A percentile compares a stretch with the other conserved stretches of the same genome.
These are phyloP conservation scores for Phytophthora citrophthora DNA, from an alignment of 352 stramenopile species.

Conservation along the genomic window DNA sequence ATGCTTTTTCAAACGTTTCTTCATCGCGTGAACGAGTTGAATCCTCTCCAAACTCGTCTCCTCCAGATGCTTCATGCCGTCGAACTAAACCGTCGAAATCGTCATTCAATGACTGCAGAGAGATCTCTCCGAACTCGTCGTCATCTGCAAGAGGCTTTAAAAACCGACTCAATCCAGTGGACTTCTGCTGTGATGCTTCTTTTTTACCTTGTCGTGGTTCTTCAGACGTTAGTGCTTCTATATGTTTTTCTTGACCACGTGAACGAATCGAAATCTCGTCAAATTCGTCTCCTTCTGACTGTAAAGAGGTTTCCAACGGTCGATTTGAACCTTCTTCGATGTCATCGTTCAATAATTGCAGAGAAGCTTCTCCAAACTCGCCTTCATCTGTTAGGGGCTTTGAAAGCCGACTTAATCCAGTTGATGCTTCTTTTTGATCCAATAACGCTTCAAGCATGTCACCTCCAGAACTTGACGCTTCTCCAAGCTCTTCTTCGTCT, in stretches of 20 bases:
- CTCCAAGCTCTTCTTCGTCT: neutral
- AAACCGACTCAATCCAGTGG: neutral
- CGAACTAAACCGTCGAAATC: neutral
- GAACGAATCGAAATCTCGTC: constrained; percentile 6
- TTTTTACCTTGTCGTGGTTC: too few relatives aligned
- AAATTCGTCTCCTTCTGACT: constrained; percentile 5
- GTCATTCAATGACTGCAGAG: neutral
- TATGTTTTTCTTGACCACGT: neutral
- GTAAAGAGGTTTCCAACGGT: neutral
- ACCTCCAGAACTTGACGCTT: neutral
- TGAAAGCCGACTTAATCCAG: neutral
- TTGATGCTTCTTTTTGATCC: neutral
- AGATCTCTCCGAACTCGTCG: neutral
- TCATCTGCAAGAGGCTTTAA: neutral
- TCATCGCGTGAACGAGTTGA: neutral
- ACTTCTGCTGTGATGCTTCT: too few relatives aligned
- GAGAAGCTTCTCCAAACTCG: neutral
- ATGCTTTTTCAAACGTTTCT: neutral
- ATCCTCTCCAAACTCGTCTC: constrained; percentile 2
- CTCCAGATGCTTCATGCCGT: neutral
- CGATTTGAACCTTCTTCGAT: neutral
- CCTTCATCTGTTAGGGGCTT: neutral
- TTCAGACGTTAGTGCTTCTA: neutral
- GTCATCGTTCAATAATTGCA: constrained; percentile 1
- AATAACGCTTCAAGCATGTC: neutral